Base-by-base conservation (phyloP, 163 green algal genomes). In the Scenedesmus sp. region DNA sequence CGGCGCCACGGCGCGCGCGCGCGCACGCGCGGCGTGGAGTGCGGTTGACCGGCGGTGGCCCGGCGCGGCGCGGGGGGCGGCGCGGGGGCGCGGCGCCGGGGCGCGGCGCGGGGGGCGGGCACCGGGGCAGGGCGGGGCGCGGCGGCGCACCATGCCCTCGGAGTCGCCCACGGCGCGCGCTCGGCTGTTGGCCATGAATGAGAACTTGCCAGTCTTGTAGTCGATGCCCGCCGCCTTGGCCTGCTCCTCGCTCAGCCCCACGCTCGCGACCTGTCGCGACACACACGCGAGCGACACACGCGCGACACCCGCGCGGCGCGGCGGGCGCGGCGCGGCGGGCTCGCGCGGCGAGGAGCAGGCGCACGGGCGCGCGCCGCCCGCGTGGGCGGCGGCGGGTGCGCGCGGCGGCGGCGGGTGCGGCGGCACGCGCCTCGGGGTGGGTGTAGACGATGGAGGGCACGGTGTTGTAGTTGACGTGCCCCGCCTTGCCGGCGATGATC, bases 381-480 rank as follows among this genome's bases (percentile, higher is more conserved):
- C 39, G 7, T 47, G 39, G 10, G 39, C 39, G 10, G n/a, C n/a
- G n/a, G n/a, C n/a, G n/a, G n/a, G n/a, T n/a, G n/a, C n/a, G n/a
- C n/a, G n/a, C n/a, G n/a, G n/a, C n/a, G n/a, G n/a, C n/a, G n/a
- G n/a, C n/a, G n/a, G n/a, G n/a, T n/a, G n/a, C n/a, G n/a, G n/a
- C n/a, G n/a, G 39, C 39, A 6, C 63, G 56, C n/a, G 90, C 88
- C 89, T 99, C 96, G 5, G 96, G 96, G 79, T 94, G 90, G 0
- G 96, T 99, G 90, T 99, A 99, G 24, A 99, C 90, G 75, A 99
- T 98, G 80, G 80, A 89, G 3, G 96, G 96, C 29, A 99, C 93
- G 4, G 92, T 98, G 84, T 91, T 90, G 87, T 99, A 99, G 88
- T 99, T 98, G 20, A 99, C 96, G 78, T 99, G 96, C 15, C 95